These are phyloP conservation scores for Suhomyces pyralidae DNA, from an alignment of 805 yeast genomes.

Conservation along the genomic window DNA sequence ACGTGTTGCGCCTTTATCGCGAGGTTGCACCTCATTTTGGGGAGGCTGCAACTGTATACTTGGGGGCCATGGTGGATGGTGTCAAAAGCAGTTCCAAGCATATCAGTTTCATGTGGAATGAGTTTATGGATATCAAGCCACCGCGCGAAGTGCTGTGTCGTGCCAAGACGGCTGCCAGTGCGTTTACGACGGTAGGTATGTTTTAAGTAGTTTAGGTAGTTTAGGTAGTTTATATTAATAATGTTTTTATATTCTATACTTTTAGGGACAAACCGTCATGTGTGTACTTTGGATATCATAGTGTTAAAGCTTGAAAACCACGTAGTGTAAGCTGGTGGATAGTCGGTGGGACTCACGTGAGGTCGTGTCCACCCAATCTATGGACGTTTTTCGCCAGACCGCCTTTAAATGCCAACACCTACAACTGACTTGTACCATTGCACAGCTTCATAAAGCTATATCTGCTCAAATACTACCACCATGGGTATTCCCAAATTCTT, in stretches of 20 bases:
- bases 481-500: constrained; percentile 93
- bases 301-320: too few species aligned
- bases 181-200: neutral
- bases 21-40: neutral
- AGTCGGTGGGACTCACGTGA: neutral
- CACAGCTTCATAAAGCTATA: neutral
- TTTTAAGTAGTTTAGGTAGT: neutral
- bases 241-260: neutral
- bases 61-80: neutral
- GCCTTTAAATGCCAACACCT: neutral
- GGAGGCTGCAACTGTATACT: neutral
- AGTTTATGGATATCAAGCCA: neutral
- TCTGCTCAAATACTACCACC: neutral
- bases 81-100: neutral
- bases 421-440: neutral
- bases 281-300: too few species aligned
- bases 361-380: neutral
- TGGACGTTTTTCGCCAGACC: neutral
- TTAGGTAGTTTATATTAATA: neutral
- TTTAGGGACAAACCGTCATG: too few species aligned
- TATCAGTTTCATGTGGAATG: neutral
- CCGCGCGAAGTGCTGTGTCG: neutral
- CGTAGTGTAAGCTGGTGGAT: too few species aligned
- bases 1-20: neutral
- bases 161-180: neutral